Conservation (phyloP, 495 filamentous ascomycete species). For the Penicillium waksmanii region DNA sequence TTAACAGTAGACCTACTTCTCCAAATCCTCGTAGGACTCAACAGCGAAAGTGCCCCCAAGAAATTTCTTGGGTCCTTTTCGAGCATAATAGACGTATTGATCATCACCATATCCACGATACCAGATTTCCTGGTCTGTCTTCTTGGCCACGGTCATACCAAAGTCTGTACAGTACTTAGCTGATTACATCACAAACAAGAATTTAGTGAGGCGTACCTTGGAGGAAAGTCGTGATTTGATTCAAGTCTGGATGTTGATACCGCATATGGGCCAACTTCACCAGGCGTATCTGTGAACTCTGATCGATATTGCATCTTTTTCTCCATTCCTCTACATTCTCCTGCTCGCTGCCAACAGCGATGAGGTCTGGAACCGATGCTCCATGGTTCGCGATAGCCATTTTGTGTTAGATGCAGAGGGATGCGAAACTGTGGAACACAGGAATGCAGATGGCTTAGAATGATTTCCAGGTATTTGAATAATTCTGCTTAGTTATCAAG, state of each 20-base stretch:
- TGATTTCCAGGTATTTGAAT: neutral
- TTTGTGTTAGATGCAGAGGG: neutral
- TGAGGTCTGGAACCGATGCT: slow-evolving; percentile 39
- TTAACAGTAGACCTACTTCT: slow-evolving; percentile 25
- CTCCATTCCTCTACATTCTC: slow-evolving; percentile 40
- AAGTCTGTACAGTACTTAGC: slow-evolving; percentile 46
- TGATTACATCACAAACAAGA: neutral
- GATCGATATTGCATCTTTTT: slow-evolving; percentile 36
- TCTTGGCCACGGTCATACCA: slow-evolving; percentile 53
- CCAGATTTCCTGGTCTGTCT: slow-evolving; percentile 54
- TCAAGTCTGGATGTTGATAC: slow-evolving; percentile 53
- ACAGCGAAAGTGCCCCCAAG: slow-evolving; percentile 58
- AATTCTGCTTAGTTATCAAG: neutral
- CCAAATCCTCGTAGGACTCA: slow-evolving; percentile 59
- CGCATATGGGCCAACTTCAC: slow-evolving; percentile 51
- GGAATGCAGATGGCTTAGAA: neutral
- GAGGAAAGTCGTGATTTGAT: slow-evolving; percentile 46
- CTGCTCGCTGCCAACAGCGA: slow-evolving; percentile 37
- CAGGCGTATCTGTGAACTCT: slow-evolving; percentile 41
- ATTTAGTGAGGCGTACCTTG: slow-evolving; percentile 7
- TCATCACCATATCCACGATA: slow-evolving; percentile 64
- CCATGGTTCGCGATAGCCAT: slow-evolving; percentile 36
- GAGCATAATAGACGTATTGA: slow-evolving; percentile 58
- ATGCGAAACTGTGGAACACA: too few species aligned
- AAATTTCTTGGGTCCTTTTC: slow-evolving; percentile 54